Evolutionary conservation across 2,329 filamentous ascomycete genomes (phyloP).

Genomic region (Cylindrodendrum hubeiense): DNA sequence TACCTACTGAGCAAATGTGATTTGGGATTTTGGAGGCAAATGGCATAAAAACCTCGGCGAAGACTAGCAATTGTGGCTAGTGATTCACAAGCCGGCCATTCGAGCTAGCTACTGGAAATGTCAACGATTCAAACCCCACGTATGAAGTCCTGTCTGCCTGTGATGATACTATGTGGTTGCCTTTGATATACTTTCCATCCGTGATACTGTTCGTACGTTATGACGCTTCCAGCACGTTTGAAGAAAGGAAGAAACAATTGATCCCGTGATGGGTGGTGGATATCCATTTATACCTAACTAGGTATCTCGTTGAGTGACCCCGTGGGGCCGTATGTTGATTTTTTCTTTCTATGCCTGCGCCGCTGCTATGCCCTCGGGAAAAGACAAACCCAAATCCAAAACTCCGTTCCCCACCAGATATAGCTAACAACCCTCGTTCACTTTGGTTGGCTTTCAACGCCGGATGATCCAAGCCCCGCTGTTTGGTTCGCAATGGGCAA

Average conservation of each 20-base stretch:
- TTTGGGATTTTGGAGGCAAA: constrained; percentile 31
- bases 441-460: not conserved
- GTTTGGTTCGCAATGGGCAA: not conserved
- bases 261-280: not conserved
- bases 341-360: constrained; percentile 38
- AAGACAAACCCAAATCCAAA: constrained; percentile 33
- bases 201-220: not conserved
- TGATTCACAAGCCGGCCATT: constrained; percentile 31
- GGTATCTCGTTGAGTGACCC: constrained; percentile 22
- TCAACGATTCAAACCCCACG: constrained; percentile 34
- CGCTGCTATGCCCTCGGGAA: constrained; percentile 38
- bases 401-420: constrained; percentile 38
- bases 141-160: not conserved
- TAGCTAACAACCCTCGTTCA: not conserved
- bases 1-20: constrained; percentile 19
- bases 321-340: constrained; percentile 21
- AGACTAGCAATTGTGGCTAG: constrained; percentile 33
- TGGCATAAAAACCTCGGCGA: constrained; percentile 36
- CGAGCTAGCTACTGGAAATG: constrained; percentile 36
- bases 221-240: not conserved
- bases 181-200: not conserved
- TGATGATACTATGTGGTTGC: not conserved
- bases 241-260: too few relatives aligned
- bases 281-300: not conserved
- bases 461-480: not conserved